Evolutionary conservation across 192 early-diverging fungal genomes (phyloP).

Genomic region (Kappamyces sp.): DNA sequence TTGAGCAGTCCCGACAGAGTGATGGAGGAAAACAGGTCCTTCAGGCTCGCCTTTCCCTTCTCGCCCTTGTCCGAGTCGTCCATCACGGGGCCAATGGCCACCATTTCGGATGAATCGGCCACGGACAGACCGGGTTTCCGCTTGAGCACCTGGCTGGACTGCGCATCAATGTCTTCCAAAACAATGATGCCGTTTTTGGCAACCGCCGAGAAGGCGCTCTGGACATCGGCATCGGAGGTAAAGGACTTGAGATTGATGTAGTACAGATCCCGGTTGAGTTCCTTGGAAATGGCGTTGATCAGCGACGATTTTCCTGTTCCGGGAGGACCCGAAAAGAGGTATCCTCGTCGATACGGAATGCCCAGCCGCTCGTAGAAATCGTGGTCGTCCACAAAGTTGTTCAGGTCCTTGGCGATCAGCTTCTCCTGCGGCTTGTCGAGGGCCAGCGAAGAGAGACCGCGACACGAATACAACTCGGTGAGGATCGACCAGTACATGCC

Average conservation of each 20-base stretch:
- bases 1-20: slow-evolving; percentile 48
- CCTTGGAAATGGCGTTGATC: slow-evolving; percentile 36
- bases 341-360: slow-evolving; percentile 55
- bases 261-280: slow-evolving; percentile 38
- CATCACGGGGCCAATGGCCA: too few relatives aligned
- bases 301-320: slow-evolving; percentile 43
- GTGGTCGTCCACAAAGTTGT: slow-evolving; percentile 45
- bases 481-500: slow-evolving; percentile 18
- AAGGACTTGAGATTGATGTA: slow-evolving; percentile 41
- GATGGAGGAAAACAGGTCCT: not conserved
- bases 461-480: slow-evolving; percentile 23
- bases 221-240: slow-evolving; percentile 30
- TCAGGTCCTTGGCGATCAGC: slow-evolving; percentile 40
- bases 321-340: slow-evolving; percentile 33
- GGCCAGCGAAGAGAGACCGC: slow-evolving; percentile 50
- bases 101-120: slow-evolving; percentile 7
- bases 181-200: slow-evolving; percentile 29
- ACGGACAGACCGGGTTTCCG: slow-evolving; percentile 27
- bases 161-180: slow-evolving; percentile 37
- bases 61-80: not conserved
- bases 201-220: slow-evolving; percentile 38
- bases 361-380: slow-evolving; percentile 56
- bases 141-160: slow-evolving; percentile 39
- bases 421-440: slow-evolving; percentile 43
- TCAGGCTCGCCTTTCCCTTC: not conserved